Conservation (phyloP, 2,329 filamentous ascomycete species). For the Gaeumannomyces sp. region DNA sequence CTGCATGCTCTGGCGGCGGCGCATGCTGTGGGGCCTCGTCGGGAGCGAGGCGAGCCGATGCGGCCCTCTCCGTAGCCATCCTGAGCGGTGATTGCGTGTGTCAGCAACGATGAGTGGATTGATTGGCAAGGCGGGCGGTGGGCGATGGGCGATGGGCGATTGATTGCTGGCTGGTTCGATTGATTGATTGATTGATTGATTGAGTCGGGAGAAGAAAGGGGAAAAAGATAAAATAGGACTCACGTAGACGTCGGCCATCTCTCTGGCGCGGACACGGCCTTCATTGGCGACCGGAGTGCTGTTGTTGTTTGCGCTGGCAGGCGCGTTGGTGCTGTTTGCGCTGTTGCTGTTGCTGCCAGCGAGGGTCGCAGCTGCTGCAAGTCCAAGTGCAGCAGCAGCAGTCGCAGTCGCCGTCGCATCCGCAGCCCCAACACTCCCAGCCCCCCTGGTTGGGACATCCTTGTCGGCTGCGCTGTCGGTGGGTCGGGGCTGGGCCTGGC, state of each 20-base stretch:
- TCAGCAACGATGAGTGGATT: neutral
- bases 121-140: neutral
- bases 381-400: constrained; percentile 10
- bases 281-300: constrained; percentile 74
- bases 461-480: constrained; percentile 13
- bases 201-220: neutral
- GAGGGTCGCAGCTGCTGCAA: neutral
- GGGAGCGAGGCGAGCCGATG: constrained; percentile 85
- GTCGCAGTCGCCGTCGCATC: neutral
- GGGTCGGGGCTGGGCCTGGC: constrained; percentile 9
- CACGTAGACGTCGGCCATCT: constrained; percentile 93
- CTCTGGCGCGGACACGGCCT: constrained; percentile 75
- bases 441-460: constrained; percentile 14
- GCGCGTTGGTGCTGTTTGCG: constrained; percentile 12
- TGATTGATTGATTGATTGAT: constrained; percentile 4
- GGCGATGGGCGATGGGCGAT: neutral
- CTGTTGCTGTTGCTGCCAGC: neutral
- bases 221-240: constrained; percentile 39
- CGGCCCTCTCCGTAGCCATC: constrained; percentile 90
- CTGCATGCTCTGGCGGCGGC: constrained; percentile 96
- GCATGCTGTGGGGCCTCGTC: constrained; percentile 90
- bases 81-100: constrained; percentile 38
- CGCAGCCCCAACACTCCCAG: constrained; percentile 5
- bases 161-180: neutral
- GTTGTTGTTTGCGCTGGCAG: constrained; percentile 17